Evolutionary conservation across 176 grass and related monocot genomes (phyloP).

Genomic region (Microstegium vimineum): DNA sequence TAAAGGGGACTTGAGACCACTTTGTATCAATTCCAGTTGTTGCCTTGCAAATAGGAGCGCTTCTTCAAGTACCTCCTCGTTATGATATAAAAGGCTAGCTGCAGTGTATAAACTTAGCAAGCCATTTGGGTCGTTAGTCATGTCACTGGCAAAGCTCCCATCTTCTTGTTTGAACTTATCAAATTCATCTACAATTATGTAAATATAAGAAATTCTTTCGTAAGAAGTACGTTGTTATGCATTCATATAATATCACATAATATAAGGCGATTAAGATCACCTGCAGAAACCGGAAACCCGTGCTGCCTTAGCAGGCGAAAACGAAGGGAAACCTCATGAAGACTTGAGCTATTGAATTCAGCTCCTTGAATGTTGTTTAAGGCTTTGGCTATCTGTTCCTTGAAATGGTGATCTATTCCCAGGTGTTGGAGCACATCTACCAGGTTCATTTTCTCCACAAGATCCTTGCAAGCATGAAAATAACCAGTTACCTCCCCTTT

Average conservation of each 20-base stretch:
- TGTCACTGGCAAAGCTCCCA: background rate
- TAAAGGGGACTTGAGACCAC: background rate
- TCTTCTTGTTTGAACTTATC: background rate
- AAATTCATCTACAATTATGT: conserved; percentile 20
- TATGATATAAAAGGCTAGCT: background rate
- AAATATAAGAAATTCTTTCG: background rate
- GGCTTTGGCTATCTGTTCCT: background rate
- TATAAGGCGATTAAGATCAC: background rate
- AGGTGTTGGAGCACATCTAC: background rate
- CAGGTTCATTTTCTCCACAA: background rate
- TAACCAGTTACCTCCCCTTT: background rate
- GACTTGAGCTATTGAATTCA: background rate
- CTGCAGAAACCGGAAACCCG: background rate
- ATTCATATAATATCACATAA: background rate
- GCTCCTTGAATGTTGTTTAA: background rate
- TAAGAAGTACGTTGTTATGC: background rate
- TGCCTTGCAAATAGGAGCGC: background rate
- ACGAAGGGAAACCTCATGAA: background rate
- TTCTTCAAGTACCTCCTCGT: background rate
- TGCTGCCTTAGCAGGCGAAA: background rate
- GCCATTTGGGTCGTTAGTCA: background rate
- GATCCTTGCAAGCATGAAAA: background rate
- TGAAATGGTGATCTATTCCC: background rate
- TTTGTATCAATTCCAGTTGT: background rate
- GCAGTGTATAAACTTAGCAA: conserved; percentile 14